phyloP scores from a whole-genome alignment of 805 yeast genomes.

The Lipomyces spencermartinsiae region DNA sequence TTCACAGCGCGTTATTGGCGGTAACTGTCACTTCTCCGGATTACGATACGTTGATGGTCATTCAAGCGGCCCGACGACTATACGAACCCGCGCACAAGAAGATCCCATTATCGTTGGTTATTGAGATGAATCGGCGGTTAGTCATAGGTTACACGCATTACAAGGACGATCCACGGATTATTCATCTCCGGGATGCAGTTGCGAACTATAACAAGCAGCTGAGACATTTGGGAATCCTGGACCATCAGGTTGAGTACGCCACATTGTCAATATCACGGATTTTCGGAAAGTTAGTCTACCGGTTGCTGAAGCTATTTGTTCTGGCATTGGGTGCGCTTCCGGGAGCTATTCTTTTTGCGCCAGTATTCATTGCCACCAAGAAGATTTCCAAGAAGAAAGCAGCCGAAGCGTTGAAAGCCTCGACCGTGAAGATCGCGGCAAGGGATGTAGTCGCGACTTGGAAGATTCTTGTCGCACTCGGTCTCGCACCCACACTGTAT shows the following conservation, averaged over 20 bases:
- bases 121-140: conserved; percentile 89
- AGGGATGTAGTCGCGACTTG: conserved; percentile 96
- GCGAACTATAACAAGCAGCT: conserved; percentile 71
- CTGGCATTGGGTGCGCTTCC: conserved; percentile 76
- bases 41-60: conserved; percentile 84
- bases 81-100: conserved; percentile 76
- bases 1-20: conserved; percentile 75
- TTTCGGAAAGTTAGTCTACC: conserved; percentile 54
- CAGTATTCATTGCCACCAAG: conserved; percentile 82
- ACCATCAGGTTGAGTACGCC: conserved; percentile 73
- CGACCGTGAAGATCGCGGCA: conserved; percentile 89
- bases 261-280: conserved; percentile 58
- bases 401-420: conserved; percentile 76
- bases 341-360: conserved; percentile 85
- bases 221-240: conserved; percentile 66
- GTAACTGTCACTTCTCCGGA: conserved; percentile 91
- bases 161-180: conserved; percentile 71
- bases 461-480: conserved; percentile 90
- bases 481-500: conserved; percentile 86
- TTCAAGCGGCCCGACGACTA: conserved; percentile 89
- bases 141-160: conserved; percentile 80
- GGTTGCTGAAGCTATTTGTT: conserved; percentile 62
- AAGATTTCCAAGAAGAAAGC: conserved; percentile 76
- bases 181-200: conserved; percentile 66
- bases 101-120: conserved; percentile 79